A percentile compares a stretch with the other conserved stretches of the same genome.
phyloP scores from a whole-genome alignment of 768 basidiomycete species.

The Leucogyrophana mollusca region DNA sequence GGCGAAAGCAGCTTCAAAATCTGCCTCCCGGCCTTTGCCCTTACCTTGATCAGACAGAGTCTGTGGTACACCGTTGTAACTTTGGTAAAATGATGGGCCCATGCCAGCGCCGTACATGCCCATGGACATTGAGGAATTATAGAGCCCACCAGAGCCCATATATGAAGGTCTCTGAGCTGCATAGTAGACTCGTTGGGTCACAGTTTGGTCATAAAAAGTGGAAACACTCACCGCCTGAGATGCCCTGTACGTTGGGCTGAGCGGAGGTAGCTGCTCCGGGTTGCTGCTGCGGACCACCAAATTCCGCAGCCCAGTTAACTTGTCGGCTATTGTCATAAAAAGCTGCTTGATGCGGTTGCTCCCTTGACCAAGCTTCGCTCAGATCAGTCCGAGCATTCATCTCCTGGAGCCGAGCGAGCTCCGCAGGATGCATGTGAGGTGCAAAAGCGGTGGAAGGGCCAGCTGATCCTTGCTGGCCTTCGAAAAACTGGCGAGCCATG shows the following conservation, averaged over 20 bases:
- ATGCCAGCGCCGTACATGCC: slow-evolving; percentile 31
- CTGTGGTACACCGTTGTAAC: slow-evolving; percentile 20
- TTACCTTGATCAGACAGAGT: slow-evolving; percentile 56
- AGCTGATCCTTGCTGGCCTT: slow-evolving; percentile 35
- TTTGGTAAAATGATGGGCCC: slow-evolving; percentile 34
- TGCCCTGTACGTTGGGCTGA: slow-evolving; percentile 30
- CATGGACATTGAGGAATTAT: slow-evolving; percentile 33
- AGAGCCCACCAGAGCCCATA: slow-evolving; percentile 33
- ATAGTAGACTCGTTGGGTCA: background rate
- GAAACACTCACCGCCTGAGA: slow-evolving; percentile 20
- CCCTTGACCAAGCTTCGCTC: slow-evolving; percentile 53
- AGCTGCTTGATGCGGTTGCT: slow-evolving; percentile 38
- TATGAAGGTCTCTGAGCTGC: slow-evolving; percentile 38
- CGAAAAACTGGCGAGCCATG: slow-evolving; percentile 81
- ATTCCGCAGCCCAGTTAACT: slow-evolving; percentile 60
- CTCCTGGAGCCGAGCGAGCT: slow-evolving; percentile 24
- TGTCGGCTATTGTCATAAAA: slow-evolving; percentile 33
- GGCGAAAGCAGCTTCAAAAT: slow-evolving; percentile 86
- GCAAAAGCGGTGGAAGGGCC: slow-evolving; percentile 34
- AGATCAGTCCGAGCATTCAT: slow-evolving; percentile 34
- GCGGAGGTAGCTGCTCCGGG: slow-evolving; percentile 21
- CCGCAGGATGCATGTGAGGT: slow-evolving; percentile 29
- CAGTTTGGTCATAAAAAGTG: background rate
- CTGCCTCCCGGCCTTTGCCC: slow-evolving; percentile 73
- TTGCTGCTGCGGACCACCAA: slow-evolving; percentile 33